Evolutionary conservation across 139 green algal species (phyloP).

Genomic region (Trebouxia sp.): DNA sequence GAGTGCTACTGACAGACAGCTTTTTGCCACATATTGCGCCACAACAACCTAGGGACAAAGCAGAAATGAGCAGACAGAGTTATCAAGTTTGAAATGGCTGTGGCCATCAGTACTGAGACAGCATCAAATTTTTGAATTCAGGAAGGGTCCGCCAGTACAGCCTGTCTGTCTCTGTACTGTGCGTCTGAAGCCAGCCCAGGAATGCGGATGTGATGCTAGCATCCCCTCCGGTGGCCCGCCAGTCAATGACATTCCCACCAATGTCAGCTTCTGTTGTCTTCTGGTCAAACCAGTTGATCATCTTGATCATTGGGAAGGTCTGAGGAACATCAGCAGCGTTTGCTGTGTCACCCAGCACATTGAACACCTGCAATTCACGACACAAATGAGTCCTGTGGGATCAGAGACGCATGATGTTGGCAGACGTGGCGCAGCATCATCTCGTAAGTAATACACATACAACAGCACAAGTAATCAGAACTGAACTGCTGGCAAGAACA

Average conservation of each 20-base stretch:
- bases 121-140: neutral
- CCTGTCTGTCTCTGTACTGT: neutral
- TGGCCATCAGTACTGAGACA: neutral
- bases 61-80: too few species aligned
- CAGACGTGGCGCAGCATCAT: neutral
- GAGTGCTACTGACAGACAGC: too few species aligned
- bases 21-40: too few species aligned
- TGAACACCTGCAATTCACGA: slow-evolving; percentile 2
- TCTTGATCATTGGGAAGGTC: slow-evolving; percentile 21
- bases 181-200: neutral
- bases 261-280: neutral
- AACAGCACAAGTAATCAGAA: neutral
- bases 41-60: too few species aligned
- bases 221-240: neutral
- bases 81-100: too few species aligned
- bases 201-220: neutral
- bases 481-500: too few species aligned
- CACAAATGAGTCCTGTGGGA: neutral
- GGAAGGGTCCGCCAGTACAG: neutral
- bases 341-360: slow-evolving; percentile 8
- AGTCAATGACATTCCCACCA: neutral
- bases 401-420: too few species aligned
- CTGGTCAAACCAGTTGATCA: slow-evolving; percentile 27
- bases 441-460: neutral
- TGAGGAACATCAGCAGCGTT: slow-evolving; percentile 13